These are phyloP conservation scores for Knufia fluminis DNA, from an alignment of 2,329 filamentous ascomycete genomes.

Conservation along the genomic window DNA sequence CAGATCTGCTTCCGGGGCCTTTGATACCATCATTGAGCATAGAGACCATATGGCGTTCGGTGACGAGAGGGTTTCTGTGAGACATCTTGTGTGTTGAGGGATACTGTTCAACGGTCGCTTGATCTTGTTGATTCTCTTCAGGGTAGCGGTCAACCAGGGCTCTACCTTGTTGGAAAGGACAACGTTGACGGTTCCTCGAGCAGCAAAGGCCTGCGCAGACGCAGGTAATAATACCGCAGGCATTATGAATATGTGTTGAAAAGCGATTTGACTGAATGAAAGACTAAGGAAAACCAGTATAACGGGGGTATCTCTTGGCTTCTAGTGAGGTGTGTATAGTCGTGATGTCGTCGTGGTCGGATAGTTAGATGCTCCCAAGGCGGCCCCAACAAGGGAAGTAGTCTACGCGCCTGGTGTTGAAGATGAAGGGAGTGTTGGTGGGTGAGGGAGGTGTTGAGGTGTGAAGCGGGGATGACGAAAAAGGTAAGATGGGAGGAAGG, in stretches of 20 bases:
- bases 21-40: slow-evolving; percentile 84
- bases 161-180: slow-evolving; percentile 87
- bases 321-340: slow-evolving; percentile 8
- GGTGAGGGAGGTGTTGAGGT: slow-evolving; percentile 11
- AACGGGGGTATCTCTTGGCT: slow-evolving; percentile 8
- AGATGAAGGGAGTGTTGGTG: slow-evolving; percentile 30
- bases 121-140: slow-evolving; percentile 93
- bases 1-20: slow-evolving; percentile 76
- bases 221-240: slow-evolving; percentile 87
- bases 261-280: slow-evolving; percentile 1
- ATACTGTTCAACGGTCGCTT: slow-evolving; percentile 97
- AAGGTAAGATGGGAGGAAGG: slow-evolving; percentile 43
- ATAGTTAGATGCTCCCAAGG: slow-evolving; percentile 28
- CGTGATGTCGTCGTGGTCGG: slow-evolving; percentile 1
- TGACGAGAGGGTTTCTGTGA: slow-evolving; percentile 88
- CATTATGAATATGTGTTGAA: slow-evolving; percentile 48
- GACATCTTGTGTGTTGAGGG: slow-evolving; percentile 85
- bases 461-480: slow-evolving; percentile 23
- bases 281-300: neutral
- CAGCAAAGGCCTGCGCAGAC: slow-evolving; percentile 92
- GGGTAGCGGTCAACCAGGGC: slow-evolving; percentile 89
- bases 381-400: slow-evolving; percentile 50
- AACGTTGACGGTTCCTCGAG: slow-evolving; percentile 86
- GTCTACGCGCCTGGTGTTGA: slow-evolving; percentile 54
- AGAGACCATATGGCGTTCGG: slow-evolving; percentile 89